Base-by-base conservation (phyloP, 2,329 filamentous ascomycete genomes). In the Pseudocercospora musae region DNA sequence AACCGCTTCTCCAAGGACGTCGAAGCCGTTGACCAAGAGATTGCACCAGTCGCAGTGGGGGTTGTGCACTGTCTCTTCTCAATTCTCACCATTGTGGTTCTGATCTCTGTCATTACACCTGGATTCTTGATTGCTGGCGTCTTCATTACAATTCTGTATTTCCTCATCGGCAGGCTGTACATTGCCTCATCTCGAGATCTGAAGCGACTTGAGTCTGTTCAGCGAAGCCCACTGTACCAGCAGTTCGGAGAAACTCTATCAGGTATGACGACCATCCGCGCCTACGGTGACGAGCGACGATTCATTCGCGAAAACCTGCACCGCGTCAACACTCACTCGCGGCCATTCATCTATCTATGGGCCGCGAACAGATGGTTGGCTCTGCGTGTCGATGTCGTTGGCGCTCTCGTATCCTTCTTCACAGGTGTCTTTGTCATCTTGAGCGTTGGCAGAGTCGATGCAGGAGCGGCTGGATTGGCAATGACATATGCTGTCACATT, bases 1-100 rank as follows among this genome's bases (percentile, higher is more conserved):
- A 99, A 99, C 77, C 87, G 95, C 20, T 99, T 99, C 79, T 98
- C 94, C 75, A 98, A 98, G 77, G 95, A 99, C 75, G 85, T 99
- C 13, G 93, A 99, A 75, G 88, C 92, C 10, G 84, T 99, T 20
- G 95, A 99, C 69, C 95, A 99, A 75, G 95, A 99, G 76, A 91
- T 99, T 62, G 93, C 95, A 0, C 92, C 93, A 2, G 88, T 96
- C 44, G 94, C 95, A 21, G 93, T 98, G 69, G 87, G 87, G 55
- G 85, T 88, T 67, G 79, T 89, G 18, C 86, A 89, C 73, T 88
- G 86, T 71, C 73, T 89, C 56, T 85, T 84, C 15, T 86, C 85
- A 2, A 85, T 98, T 49, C 73, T 95, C 40, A 93, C 96, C 60
- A 97, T 96, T 8, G 87, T 98, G 40, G 83, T 90, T 10, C 79